These are phyloP conservation scores for Botrytis galanthina DNA, from an alignment of 2,329 filamentous ascomycete genomes.

Conservation along the genomic window DNA sequence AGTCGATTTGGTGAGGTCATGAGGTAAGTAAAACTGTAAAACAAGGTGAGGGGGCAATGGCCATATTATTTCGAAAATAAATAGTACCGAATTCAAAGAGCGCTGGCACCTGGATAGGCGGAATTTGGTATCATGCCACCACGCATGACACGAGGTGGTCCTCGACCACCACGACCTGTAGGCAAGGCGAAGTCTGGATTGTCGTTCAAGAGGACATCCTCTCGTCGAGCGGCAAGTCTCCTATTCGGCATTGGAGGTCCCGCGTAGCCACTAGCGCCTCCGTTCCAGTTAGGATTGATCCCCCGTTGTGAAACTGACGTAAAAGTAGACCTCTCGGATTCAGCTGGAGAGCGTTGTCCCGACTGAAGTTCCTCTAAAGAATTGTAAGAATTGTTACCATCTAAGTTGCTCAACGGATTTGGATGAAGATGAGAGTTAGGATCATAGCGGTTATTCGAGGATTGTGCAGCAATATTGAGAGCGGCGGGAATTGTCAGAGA, in stretches of 20 bases:
- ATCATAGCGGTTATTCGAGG: conserved; percentile 24
- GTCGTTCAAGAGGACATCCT: conserved; percentile 71
- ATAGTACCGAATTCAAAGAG: conserved; percentile 24
- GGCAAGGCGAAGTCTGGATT: conserved; percentile 87
- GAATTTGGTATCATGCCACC: conserved; percentile 50
- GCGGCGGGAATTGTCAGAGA: conserved; percentile 36
- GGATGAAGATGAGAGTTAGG: conserved; percentile 35
- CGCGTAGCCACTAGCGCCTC: conserved; percentile 32
- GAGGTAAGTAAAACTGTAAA: conserved; percentile 24
- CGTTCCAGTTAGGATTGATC: conserved; percentile 82
- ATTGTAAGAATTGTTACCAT: conserved; percentile 49
- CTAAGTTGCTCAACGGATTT: conserved; percentile 27
- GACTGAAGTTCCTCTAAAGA: conserved; percentile 63
- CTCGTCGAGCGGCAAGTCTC: conserved; percentile 46
- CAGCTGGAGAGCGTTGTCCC: conserved; percentile 66
- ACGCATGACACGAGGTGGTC: conserved; percentile 24
- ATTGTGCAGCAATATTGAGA: conserved; percentile 34
- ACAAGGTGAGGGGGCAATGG: conserved; percentile 23
- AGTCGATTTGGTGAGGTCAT: conserved; percentile 7
- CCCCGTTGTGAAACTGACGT: conserved; percentile 87
- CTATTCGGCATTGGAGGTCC: conserved; percentile 39
- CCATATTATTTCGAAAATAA: conserved; percentile 23
- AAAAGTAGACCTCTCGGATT: conserved; percentile 80
- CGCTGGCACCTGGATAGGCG: conserved; percentile 47
- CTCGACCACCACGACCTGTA: conserved; percentile 35